Percentiles rank a stretch among this genome's conserved stretches.
phyloP scores from a whole-genome alignment of 495 filamentous ascomycete species.

The Penicillium antarcticum region DNA sequence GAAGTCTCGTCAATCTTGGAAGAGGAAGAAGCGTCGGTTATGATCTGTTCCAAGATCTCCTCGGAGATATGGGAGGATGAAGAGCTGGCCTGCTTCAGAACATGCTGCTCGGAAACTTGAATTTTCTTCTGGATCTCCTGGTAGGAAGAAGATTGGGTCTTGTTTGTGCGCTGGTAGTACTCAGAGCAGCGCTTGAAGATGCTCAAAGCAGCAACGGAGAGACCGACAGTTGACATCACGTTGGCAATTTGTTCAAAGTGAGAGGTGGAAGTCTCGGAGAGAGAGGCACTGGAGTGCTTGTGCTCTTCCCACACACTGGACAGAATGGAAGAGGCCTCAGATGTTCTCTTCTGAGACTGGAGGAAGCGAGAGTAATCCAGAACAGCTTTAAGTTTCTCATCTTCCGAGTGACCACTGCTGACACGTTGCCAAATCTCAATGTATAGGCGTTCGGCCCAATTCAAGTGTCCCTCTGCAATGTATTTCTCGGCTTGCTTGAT shows the following conservation, averaged over 20 bases:
- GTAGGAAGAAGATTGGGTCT: slow-evolving; percentile 24
- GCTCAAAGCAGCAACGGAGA: slow-evolving; percentile 27
- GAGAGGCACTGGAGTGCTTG: slow-evolving; percentile 19
- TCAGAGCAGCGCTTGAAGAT: slow-evolving; percentile 34
- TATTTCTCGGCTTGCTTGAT: slow-evolving; percentile 21
- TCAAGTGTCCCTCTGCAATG: slow-evolving; percentile 15
- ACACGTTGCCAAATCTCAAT: slow-evolving; percentile 37
- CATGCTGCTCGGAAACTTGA: slow-evolving; percentile 17
- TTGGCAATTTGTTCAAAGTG: slow-evolving; percentile 33
- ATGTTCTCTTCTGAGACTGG: slow-evolving; percentile 23
- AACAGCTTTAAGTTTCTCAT: slow-evolving; percentile 27
- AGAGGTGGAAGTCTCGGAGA: slow-evolving; percentile 20
- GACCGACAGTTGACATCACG: slow-evolving; percentile 31
- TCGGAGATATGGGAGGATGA: slow-evolving; percentile 26
- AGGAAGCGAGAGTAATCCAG: slow-evolving; percentile 32
- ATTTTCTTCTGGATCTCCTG: slow-evolving; percentile 31
- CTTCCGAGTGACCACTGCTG: slow-evolving; percentile 27
- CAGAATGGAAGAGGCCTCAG: slow-evolving; percentile 34
- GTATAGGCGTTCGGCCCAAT: slow-evolving; percentile 28
- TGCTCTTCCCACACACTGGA: slow-evolving; percentile 36
- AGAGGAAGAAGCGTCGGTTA: slow-evolving; percentile 28
- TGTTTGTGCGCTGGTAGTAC: slow-evolving; percentile 26
- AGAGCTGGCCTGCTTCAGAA: slow-evolving; percentile 24
- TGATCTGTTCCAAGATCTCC: slow-evolving; percentile 30
- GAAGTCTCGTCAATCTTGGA: slow-evolving; percentile 25